Conservation (phyloP, 257 asterid species). For the Solanum phureja region DNA sequence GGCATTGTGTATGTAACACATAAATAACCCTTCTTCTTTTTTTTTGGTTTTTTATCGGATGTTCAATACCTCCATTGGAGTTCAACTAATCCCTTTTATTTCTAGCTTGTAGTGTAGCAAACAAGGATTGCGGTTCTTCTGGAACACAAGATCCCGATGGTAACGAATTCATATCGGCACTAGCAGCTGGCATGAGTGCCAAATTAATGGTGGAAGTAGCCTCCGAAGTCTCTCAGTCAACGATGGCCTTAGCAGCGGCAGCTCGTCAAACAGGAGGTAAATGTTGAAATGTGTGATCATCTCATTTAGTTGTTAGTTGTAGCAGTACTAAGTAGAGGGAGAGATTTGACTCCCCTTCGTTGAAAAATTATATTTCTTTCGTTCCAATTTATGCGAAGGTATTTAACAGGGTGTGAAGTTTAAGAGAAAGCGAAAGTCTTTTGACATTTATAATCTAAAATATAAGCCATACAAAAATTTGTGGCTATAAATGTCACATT, state of each 20-base stretch:
- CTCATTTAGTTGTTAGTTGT: neutral
- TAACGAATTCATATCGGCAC: conserved; percentile 46
- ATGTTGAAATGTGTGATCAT: neutral
- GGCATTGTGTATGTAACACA: neutral
- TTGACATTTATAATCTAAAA: no score
- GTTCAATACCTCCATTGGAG: no score
- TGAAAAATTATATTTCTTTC: neutral
- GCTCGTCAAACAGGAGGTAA: conserved; percentile 52
- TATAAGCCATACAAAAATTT: neutral
- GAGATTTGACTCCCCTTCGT: neutral
- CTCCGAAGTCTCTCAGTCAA: conserved; percentile 38
- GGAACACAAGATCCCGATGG: conserved; percentile 26
- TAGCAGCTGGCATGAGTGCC: conserved; percentile 56
- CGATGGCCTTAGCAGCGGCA: conserved; percentile 56
- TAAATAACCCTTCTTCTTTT: neutral
- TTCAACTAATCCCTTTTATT: neutral
- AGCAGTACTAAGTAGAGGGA: neutral
- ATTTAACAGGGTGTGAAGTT: no score
- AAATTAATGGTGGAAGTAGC: conserved; percentile 51
- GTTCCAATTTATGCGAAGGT: neutral
- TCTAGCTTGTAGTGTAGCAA: conserved; percentile 16
- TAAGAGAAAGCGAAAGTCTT: no score
- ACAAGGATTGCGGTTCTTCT: conserved; percentile 18
- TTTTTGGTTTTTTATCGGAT: neutral
- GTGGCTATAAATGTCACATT: neutral